Conservation (phyloP, 768 basidiomycete species). For the Mycena capillaripes region DNA sequence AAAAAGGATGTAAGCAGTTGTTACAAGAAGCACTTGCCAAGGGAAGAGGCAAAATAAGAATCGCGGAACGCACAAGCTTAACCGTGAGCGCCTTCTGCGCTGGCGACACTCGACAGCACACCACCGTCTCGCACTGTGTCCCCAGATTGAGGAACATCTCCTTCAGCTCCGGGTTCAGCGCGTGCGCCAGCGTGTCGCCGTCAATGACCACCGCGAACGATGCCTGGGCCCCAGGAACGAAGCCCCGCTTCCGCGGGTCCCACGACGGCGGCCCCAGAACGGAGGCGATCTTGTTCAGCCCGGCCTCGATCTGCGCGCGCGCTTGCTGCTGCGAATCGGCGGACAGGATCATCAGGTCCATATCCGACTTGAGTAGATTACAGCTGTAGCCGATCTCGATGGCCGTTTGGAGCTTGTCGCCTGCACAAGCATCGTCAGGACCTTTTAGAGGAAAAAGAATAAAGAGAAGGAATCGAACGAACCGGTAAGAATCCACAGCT, state of each 20-base stretch:
- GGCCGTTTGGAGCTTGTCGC: slow-evolving; percentile 98
- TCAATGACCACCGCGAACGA: slow-evolving; percentile 97
- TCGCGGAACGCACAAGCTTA: slow-evolving; percentile 81
- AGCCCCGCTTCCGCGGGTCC: slow-evolving; percentile 74
- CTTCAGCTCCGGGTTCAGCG: slow-evolving; percentile 83
- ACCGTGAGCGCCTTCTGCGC: slow-evolving; percentile 99
- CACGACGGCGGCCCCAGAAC: slow-evolving; percentile 81
- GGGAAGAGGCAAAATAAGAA: slow-evolving; percentile 13
- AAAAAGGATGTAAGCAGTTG: slow-evolving; percentile 12
- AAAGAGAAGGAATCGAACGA: slow-evolving; percentile 31
- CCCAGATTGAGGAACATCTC: slow-evolving; percentile 90
- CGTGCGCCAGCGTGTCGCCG: slow-evolving; percentile 91
- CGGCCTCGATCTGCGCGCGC: slow-evolving; percentile 90
- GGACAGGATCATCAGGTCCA: slow-evolving; percentile 98
- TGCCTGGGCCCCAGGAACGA: slow-evolving; percentile 73
- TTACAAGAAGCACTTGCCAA: background rate
- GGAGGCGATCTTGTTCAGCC: slow-evolving; percentile 94
- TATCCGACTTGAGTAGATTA: slow-evolving; percentile 92
- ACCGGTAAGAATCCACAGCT: slow-evolving; percentile 98
- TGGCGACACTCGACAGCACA: slow-evolving; percentile 97
- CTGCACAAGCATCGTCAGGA: slow-evolving; percentile 50
- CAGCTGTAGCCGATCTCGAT: slow-evolving; percentile 98
- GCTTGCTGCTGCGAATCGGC: slow-evolving; percentile 83
- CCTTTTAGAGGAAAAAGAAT: background rate
- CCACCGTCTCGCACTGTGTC: slow-evolving; percentile 97